phyloP scores from a whole-genome alignment of 441 rosid genomes.

The Erodium moschatum region DNA sequence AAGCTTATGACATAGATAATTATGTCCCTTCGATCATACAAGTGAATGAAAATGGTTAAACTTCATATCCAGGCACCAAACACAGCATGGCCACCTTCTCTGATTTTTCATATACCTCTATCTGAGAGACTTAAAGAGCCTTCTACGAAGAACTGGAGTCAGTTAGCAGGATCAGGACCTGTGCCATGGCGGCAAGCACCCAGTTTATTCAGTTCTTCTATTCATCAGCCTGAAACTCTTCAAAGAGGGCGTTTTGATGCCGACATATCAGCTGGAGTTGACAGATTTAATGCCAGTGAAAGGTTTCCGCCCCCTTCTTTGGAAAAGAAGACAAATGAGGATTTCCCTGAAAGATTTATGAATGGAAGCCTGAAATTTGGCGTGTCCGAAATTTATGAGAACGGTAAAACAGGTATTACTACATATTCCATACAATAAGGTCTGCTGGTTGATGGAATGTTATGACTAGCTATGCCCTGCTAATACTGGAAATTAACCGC shows the following conservation, averaged over 20 bases:
- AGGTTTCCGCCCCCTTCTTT: conserved; percentile 35
- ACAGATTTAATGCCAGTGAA: conserved; percentile 37
- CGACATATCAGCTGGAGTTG: conserved; percentile 12
- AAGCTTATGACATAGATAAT: conserved; percentile 5
- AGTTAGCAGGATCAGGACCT: conserved; percentile 66
- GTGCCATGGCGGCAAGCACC: conserved; percentile 77
- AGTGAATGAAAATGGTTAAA: conserved; percentile 2
- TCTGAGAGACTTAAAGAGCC: conserved; percentile 50
- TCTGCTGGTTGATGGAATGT: background rate
- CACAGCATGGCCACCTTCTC: conserved; percentile 40
- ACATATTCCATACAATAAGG: conserved; percentile 14
- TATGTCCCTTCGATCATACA: conserved; percentile 2
- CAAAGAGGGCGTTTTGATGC: background rate
- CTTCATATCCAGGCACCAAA: conserved; percentile 45
- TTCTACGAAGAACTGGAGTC: conserved; percentile 54
- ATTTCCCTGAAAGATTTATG: conserved; percentile 31
- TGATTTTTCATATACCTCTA: conserved; percentile 34
- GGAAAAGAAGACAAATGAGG: conserved; percentile 53
- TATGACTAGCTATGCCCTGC: background rate
- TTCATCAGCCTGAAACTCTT: conserved; percentile 49
- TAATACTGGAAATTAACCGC: too few species aligned
- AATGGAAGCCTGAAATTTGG: conserved; percentile 42
- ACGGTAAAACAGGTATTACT: background rate
- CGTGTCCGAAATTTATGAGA: background rate
- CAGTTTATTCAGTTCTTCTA: conserved; percentile 45